Evolutionary conservation across 2,329 filamentous ascomycete species (phyloP).

Genomic region (Balansia obtecta): DNA sequence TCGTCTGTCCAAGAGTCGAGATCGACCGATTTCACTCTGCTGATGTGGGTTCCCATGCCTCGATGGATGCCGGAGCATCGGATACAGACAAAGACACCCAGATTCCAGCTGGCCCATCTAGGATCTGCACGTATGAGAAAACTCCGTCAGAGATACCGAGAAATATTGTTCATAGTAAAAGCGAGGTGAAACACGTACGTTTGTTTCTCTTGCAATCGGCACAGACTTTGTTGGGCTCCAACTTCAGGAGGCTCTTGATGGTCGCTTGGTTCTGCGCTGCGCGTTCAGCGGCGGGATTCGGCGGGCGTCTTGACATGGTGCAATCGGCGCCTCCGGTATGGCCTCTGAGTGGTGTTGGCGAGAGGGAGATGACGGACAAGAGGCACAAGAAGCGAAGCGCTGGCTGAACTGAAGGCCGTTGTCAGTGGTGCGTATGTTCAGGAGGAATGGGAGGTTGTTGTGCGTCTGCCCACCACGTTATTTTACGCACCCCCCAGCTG

Average conservation of each 20-base stretch:
- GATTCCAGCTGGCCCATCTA: constrained; percentile 98
- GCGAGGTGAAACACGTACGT: constrained; percentile 42
- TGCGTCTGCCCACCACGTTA: constrained; percentile 1
- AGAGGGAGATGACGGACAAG: not conserved
- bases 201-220: constrained; percentile 99
- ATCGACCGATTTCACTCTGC: constrained; percentile 94
- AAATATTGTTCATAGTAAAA: no score
- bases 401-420: not conserved
- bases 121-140: constrained; percentile 50
- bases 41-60: constrained; percentile 98
- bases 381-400: not conserved
- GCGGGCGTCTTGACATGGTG: constrained; percentile 64
- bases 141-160: constrained; percentile 2
- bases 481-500: not conserved
- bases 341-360: constrained; percentile 6
- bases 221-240: constrained; percentile 93
- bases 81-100: constrained; percentile 96
- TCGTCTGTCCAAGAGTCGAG: constrained; percentile 98
- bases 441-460: constrained; percentile 1
- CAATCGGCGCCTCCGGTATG: constrained; percentile 8
- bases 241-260: constrained; percentile 87
- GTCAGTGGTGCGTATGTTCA: not conserved
- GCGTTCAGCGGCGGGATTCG: constrained; percentile 70
- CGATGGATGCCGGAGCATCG: constrained; percentile 97
- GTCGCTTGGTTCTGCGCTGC: constrained; percentile 88